These are phyloP conservation scores for Aspergillus hancockii DNA, from an alignment of 495 filamentous ascomycete genomes.

Conservation along the genomic window DNA sequence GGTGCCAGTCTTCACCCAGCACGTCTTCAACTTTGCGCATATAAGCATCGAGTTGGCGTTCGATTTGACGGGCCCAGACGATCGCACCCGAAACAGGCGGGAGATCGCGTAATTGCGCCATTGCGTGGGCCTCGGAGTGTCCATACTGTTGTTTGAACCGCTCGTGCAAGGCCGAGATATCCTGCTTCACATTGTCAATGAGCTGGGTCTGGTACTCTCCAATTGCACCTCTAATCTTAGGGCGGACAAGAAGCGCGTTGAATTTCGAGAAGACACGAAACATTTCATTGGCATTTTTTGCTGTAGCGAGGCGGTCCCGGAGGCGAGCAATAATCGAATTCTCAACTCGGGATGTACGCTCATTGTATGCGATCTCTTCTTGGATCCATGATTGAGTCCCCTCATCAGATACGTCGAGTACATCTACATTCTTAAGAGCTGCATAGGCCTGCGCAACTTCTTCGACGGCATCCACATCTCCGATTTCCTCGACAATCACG, in stretches of 20 bases:
- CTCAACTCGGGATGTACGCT: slow-evolving; percentile 92
- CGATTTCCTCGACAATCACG: slow-evolving; percentile 85
- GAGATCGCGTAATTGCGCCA: slow-evolving; percentile 94
- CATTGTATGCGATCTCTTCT: slow-evolving; percentile 93
- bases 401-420: slow-evolving; percentile 85
- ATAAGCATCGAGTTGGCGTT: slow-evolving; percentile 88
- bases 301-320: slow-evolving; percentile 88
- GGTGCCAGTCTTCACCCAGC: slow-evolving; percentile 86
- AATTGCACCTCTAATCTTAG: slow-evolving; percentile 96
- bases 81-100: slow-evolving; percentile 95
- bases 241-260: slow-evolving; percentile 95
- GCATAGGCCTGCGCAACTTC: slow-evolving; percentile 94
- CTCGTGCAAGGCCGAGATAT: slow-evolving; percentile 90
- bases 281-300: slow-evolving; percentile 98
- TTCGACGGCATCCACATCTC: slow-evolving; percentile 96
- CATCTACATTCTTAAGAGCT: slow-evolving; percentile 88
- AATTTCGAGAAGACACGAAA: slow-evolving; percentile 99
- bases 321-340: slow-evolving; percentile 97
- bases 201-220: slow-evolving; percentile 96
- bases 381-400: slow-evolving; percentile 89
- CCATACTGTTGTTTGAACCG: slow-evolving; percentile 99
- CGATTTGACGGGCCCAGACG: slow-evolving; percentile 95
- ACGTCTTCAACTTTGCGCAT: slow-evolving; percentile 98
- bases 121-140: slow-evolving; percentile 93
- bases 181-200: slow-evolving; percentile 94